These are phyloP conservation scores for Lignosus rhinocerotis DNA, from an alignment of 1,284 basidiomycete species.

Conservation along the genomic window DNA sequence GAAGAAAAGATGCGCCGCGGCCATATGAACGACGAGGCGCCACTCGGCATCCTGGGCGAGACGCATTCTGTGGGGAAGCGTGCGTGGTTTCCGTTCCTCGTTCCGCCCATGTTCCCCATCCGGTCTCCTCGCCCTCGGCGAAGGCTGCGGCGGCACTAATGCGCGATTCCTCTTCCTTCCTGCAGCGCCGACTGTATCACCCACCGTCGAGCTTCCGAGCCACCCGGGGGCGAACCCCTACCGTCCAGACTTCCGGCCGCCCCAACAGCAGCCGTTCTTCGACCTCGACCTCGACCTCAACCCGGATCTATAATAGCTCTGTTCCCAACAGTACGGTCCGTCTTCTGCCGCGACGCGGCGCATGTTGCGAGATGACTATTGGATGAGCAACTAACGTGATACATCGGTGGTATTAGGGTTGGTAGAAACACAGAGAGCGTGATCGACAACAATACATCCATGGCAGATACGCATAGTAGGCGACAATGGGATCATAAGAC, in stretches of 20 bases:
- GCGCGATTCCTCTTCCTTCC: neutral
- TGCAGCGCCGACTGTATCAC: constrained; percentile 59
- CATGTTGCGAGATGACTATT: neutral
- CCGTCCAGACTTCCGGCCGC: constrained; percentile 61
- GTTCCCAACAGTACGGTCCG: neutral
- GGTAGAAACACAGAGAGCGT: neutral
- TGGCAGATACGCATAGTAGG: neutral
- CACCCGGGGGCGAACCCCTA: constrained; percentile 66
- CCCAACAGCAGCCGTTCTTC: constrained; percentile 58
- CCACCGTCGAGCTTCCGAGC: constrained; percentile 47
- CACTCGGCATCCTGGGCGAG: constrained; percentile 73
- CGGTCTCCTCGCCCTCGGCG: neutral
- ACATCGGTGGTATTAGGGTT: neutral
- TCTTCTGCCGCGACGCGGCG: neutral
- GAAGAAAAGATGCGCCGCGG: constrained; percentile 85
- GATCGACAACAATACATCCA: neutral
- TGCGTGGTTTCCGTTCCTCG: constrained; percentile 40
- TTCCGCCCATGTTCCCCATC: neutral
- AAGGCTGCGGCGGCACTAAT: constrained; percentile 1
- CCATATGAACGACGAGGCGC: constrained; percentile 73
- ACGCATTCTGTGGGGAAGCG: constrained; percentile 75
- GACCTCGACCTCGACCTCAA: constrained; percentile 80
- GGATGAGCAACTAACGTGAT: constrained; percentile 3
- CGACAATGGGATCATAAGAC: neutral
- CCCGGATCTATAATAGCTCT: constrained; percentile 58